Conservation (phyloP, 2,329 filamentous ascomycete species). For the Sclerotiophoma versabilis region DNA sequence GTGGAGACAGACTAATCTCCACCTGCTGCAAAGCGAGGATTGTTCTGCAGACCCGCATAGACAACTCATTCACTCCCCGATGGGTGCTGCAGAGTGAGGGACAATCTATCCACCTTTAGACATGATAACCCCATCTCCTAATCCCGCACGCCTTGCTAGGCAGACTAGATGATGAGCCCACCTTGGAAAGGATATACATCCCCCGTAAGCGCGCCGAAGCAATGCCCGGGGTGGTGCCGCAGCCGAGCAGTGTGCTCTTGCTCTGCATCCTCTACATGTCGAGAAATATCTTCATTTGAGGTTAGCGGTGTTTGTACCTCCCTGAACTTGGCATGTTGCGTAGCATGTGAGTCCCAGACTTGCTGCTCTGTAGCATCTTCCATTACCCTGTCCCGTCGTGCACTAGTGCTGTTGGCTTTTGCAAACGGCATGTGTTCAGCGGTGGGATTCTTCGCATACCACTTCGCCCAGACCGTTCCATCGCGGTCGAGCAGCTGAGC, state of each 20-base stretch:
- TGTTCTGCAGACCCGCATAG: too few relatives aligned
- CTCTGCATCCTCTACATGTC: background rate
- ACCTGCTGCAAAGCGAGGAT: background rate
- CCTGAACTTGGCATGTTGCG: background rate
- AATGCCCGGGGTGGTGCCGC: constrained; percentile 1
- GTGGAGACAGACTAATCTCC: background rate
- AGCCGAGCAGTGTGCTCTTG: constrained; percentile 2
- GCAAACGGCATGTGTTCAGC: constrained; percentile 13
- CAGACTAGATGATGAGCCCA: background rate
- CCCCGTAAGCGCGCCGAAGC: constrained; percentile 3
- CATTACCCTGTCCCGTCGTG: too few relatives aligned
- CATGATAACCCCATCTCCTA: background rate
- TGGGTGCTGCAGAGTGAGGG: background rate
- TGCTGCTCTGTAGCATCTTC: constrained; percentile 1
- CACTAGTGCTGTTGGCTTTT: background rate
- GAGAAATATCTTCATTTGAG: background rate
- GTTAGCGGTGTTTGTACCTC: background rate
- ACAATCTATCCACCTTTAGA: background rate
- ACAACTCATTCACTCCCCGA: too few relatives aligned
- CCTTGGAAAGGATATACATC: constrained; percentile 8
- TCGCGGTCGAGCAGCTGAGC: constrained; percentile 17
- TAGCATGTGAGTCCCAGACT: background rate
- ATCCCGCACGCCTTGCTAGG: background rate
- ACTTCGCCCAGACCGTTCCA: constrained; percentile 15
- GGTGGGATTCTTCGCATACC: constrained; percentile 5